Evolutionary conservation across 2,329 filamentous ascomycete species (phyloP).

Genomic region (Elsinoe arachidis): DNA sequence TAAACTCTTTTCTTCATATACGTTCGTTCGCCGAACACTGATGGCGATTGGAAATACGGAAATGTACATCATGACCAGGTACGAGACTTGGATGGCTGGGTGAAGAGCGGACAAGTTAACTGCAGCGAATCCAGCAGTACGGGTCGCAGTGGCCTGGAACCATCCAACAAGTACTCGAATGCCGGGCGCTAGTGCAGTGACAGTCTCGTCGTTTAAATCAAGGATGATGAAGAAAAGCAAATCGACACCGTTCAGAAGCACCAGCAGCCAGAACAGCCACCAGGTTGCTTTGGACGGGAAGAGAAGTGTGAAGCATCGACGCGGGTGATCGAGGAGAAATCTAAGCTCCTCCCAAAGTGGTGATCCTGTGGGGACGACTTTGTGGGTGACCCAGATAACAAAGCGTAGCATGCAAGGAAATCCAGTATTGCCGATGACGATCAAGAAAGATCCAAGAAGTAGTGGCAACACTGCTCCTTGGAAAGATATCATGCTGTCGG

Average conservation of each 20-base stretch:
- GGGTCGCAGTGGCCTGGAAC: slow-evolving; percentile 81
- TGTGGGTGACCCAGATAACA: slow-evolving; percentile 75
- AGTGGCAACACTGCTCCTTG: slow-evolving; percentile 66
- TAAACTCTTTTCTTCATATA: slow-evolving; percentile 85
- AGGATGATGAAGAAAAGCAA: slow-evolving; percentile 86
- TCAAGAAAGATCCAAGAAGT: slow-evolving; percentile 71
- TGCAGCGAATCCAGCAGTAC: slow-evolving; percentile 82
- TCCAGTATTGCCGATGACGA: slow-evolving; percentile 89
- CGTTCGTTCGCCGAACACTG: slow-evolving; percentile 85
- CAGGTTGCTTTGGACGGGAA: slow-evolving; percentile 87
- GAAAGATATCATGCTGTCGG: slow-evolving; percentile 90
- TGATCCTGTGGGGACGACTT: slow-evolving; percentile 54
- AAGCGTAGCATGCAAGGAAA: slow-evolving; percentile 93
- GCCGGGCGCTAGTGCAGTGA: slow-evolving; percentile 60
- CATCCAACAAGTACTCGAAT: slow-evolving; percentile 75
- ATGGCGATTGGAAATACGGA: slow-evolving; percentile 96
- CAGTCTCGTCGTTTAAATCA: slow-evolving; percentile 65
- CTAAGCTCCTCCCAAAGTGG: slow-evolving; percentile 80
- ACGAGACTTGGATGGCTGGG: slow-evolving; percentile 85
- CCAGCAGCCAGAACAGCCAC: slow-evolving; percentile 86
- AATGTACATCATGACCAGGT: slow-evolving; percentile 99
- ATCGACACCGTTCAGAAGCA: slow-evolving; percentile 75
- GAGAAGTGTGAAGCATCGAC: slow-evolving; percentile 88
- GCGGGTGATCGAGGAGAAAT: slow-evolving; percentile 87
- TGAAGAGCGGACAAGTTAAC: slow-evolving; percentile 71